These are phyloP conservation scores for Penicillium sp. DNA, from an alignment of 2,329 filamentous ascomycete species.

Conservation along the genomic window DNA sequence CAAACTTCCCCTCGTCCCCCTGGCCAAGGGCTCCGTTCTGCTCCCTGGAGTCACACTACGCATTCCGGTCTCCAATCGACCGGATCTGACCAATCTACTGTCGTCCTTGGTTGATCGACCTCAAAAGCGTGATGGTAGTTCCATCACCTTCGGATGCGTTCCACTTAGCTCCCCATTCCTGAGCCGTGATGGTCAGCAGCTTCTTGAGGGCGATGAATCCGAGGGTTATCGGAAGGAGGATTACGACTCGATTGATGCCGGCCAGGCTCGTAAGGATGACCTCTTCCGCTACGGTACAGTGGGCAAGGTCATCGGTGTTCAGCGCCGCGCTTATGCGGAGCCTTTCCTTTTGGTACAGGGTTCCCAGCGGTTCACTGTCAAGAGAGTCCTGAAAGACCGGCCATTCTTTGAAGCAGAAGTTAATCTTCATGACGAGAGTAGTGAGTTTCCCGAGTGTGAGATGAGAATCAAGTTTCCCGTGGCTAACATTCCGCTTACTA, in stretches of 20 bases:
- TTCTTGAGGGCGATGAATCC: constrained; percentile 68
- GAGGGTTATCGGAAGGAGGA: constrained; percentile 51
- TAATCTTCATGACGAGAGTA: constrained; percentile 69
- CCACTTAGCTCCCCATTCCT: constrained; percentile 79
- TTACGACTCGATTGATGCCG: constrained; percentile 59
- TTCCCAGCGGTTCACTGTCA: constrained; percentile 73
- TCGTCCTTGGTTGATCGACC: constrained; percentile 81
- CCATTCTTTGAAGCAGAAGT: constrained; percentile 88
- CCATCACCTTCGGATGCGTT: constrained; percentile 83
- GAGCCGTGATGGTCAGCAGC: constrained; percentile 72
- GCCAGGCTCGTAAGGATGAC: constrained; percentile 68
- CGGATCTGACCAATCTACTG: constrained; percentile 86
- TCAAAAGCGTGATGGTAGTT: constrained; percentile 62
- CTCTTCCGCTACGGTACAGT: constrained; percentile 83
- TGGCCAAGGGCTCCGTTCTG: constrained; percentile 79
- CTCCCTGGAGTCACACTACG: constrained; percentile 84
- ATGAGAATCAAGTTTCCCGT: background rate
- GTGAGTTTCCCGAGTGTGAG: constrained; percentile 47
- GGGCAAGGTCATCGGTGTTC: constrained; percentile 76
- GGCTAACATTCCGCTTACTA: constrained; percentile 11
- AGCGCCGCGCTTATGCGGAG: constrained; percentile 74
- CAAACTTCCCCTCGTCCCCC: constrained; percentile 75
- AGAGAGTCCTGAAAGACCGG: constrained; percentile 74
- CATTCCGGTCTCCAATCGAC: constrained; percentile 79
- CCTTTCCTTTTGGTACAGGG: constrained; percentile 88